These are phyloP conservation scores for Cladorrhinum samala DNA, from an alignment of 495 filamentous ascomycete genomes.

Conservation along the genomic window DNA sequence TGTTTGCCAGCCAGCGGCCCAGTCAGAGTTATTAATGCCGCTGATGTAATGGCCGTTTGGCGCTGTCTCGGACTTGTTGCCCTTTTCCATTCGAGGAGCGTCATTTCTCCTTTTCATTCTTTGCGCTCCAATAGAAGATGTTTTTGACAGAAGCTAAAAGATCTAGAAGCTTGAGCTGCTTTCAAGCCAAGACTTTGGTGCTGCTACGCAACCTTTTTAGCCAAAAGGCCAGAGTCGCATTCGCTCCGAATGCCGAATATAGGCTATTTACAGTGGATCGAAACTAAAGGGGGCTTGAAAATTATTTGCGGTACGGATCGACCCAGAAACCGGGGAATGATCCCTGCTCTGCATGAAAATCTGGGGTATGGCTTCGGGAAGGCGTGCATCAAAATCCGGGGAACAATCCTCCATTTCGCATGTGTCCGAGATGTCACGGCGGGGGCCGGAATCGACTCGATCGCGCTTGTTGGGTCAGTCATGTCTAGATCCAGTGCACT, in stretches of 20 bases:
- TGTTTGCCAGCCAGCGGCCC: too few species aligned
- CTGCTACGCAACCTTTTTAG: neutral
- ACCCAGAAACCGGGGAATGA: slow-evolving; percentile 6
- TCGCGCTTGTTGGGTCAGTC: neutral
- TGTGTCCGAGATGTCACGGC: neutral
- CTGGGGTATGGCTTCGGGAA: slow-evolving; percentile 1
- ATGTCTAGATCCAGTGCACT: neutral
- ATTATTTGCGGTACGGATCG: neutral
- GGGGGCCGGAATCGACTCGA: neutral
- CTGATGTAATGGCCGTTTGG: too few species aligned
- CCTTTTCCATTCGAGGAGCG: too few species aligned
- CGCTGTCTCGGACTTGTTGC: too few species aligned
- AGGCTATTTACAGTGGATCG: neutral
- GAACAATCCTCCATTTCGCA: slow-evolving; percentile 1
- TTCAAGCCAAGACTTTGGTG: neutral
- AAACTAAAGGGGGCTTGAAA: neutral
- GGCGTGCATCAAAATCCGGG: slow-evolving; percentile 7
- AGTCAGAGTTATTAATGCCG: too few species aligned
- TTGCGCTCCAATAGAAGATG: neutral
- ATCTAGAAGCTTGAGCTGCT: neutral
- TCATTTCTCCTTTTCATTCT: neutral
- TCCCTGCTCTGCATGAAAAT: slow-evolving; percentile 2
- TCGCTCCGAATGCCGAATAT: neutral
- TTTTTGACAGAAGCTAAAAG: too few species aligned
- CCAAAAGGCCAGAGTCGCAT: neutral